Percentiles rank a stretch among this genome's conserved stretches.
Conservation (phyloP, 768 basidiomycete species). For the Panus rudis region DNA sequence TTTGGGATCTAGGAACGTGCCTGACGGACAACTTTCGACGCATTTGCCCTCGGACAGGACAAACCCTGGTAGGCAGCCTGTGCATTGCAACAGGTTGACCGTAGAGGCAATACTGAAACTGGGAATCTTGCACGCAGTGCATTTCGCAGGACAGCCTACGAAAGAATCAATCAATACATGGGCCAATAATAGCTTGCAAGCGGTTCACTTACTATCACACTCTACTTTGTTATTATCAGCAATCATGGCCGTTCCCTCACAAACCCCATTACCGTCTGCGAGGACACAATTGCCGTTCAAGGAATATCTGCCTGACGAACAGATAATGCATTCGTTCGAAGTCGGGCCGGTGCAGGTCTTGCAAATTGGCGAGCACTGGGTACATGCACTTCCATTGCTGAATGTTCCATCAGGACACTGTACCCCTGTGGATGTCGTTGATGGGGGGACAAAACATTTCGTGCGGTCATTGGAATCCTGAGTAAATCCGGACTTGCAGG, state of each 20-base stretch:
- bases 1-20: slow-evolving; percentile 62
- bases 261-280: slow-evolving; percentile 62
- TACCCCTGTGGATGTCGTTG: slow-evolving; percentile 44
- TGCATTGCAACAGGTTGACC: slow-evolving; percentile 60
- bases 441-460: slow-evolving; percentile 49
- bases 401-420: slow-evolving; percentile 65
- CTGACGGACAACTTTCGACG: slow-evolving; percentile 61
- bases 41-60: slow-evolving; percentile 68
- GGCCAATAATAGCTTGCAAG: not conserved
- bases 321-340: slow-evolving; percentile 66
- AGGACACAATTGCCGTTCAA: slow-evolving; percentile 68
- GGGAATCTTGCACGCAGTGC: slow-evolving; percentile 69
- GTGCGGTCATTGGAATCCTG: slow-evolving; percentile 60
- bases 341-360: slow-evolving; percentile 62
- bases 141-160: slow-evolving; percentile 76
- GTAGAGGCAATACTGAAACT: slow-evolving; percentile 67
- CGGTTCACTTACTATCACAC: slow-evolving; percentile 71
- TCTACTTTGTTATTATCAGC: slow-evolving; percentile 78
- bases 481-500: slow-evolving; percentile 67
- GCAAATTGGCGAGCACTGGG: slow-evolving; percentile 57
- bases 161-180: slow-evolving; percentile 3
- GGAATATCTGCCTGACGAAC: slow-evolving; percentile 51
- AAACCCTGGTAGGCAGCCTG: slow-evolving; percentile 70
- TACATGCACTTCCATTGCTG: slow-evolving; percentile 46
- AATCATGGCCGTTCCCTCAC: slow-evolving; percentile 60